Percentiles rank a stretch among this genome's conserved stretches.
phyloP scores from a whole-genome alignment of 2,329 filamentous ascomycete species.

The Colletotrichum musicola region DNA sequence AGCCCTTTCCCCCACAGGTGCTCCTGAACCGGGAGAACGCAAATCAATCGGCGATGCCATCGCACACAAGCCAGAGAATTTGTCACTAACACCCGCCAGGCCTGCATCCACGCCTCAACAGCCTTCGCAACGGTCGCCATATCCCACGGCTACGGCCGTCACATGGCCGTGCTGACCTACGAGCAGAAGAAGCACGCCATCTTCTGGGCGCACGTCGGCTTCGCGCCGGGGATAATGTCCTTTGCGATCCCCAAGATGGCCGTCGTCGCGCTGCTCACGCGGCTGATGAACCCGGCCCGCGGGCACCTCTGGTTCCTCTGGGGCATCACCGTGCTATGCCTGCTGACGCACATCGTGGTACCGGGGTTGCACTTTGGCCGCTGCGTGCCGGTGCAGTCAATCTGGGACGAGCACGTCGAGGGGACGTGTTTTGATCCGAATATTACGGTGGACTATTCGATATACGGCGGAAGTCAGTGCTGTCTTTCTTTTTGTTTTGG shows the following conservation, averaged over 20 bases:
- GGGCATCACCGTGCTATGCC: conserved; percentile 48
- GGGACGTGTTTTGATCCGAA: conserved; percentile 51
- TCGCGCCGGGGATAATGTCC: conserved; percentile 53
- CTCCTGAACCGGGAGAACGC: no score
- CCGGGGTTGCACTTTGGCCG: conserved; percentile 53
- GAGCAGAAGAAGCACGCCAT: conserved; percentile 47
- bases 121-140: conserved; percentile 51
- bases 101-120: conserved; percentile 43
- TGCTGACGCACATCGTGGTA: conserved; percentile 51
- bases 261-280: conserved; percentile 52
- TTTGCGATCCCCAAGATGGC: conserved; percentile 58
- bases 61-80: not conserved
- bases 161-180: conserved; percentile 48
- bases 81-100: not conserved
- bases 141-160: conserved; percentile 53
- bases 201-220: conserved; percentile 52
- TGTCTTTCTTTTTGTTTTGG: not conserved
- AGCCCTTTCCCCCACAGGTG: no score
- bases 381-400: conserved; percentile 53
- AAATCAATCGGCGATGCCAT: not conserved
- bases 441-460: conserved; percentile 51
- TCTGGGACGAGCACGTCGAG: conserved; percentile 53
- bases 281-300: conserved; percentile 52
- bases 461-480: conserved; percentile 8
- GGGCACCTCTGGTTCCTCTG: conserved; percentile 52